Base-by-base conservation (phyloP, 352 stramenopile species). In the Plasmopara viticola region DNA sequence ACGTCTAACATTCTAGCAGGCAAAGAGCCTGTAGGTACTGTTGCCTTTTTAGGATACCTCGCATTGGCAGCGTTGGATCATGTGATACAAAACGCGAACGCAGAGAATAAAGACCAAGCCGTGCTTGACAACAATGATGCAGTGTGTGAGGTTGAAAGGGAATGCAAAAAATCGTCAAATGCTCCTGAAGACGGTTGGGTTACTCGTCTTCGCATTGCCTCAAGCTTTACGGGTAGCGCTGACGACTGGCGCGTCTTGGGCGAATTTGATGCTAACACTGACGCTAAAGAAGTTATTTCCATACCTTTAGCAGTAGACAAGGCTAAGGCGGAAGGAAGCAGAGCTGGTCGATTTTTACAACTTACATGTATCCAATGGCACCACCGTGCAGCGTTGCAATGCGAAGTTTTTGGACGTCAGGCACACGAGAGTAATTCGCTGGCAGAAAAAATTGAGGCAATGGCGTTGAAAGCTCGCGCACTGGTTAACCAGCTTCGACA, bases 1-100 rank as follows among this genome's bases (percentile, higher is more conserved):
- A 72, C 82, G 2, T 82, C 73, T 0, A 91, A 91, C 34, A 90
- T 91, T 30, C 48, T 90, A 13, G 76, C 83, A 12, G 83, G 80
- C 4, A 91, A 91, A 48, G 79, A 94, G 15, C 66, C 79, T 0
- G 68, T 60, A 29, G 78, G 91, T 42, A 94, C 83, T 6, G 66
- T 94, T 12, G 74, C 87, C 41, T 88, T 91, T 35, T 44, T 94
- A n/a, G 68, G 68, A 20, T 89, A 70, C 51, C 76, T 91, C 14
- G 66, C 64, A 0, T 51, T 89, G 6, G 70, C 72, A 39, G 74
- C 80, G 0, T 68, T 89, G 20, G 66, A 84, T 29, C 74, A 84
- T 55, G 64, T 54, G 15, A 63, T 85, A 25, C 56, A 68, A 9
- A 35, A 78, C 17, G 58, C 58, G 14, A 48, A 47, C 39, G 25